phyloP scores from a whole-genome alignment of 2,329 filamentous ascomycete species.

The Clarireedia sp. region DNA sequence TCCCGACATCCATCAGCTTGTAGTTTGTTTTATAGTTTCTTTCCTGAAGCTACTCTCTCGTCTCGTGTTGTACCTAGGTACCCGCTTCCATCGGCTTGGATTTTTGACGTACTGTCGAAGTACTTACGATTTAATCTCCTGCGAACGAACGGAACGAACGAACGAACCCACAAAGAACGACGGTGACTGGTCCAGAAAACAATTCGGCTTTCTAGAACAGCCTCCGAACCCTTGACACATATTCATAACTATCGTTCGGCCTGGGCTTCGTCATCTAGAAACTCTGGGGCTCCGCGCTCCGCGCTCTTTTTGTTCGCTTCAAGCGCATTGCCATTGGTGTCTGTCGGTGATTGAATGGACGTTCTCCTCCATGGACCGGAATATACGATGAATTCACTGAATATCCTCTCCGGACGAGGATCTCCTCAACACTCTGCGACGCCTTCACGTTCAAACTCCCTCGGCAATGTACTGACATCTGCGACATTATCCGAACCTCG shows the following conservation, averaged over 20 bases:
- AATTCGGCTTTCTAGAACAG: neutral
- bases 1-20: neutral
- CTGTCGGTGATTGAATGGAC: neutral
- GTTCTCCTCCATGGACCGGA: constrained; percentile 41
- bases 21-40: constrained; percentile 3
- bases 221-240: neutral
- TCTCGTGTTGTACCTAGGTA: neutral
- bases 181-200: neutral
- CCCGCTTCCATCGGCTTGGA: neutral
- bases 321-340: neutral
- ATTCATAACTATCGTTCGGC: neutral
- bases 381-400: constrained; percentile 88
- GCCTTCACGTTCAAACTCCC: constrained; percentile 53
- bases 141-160: neutral
- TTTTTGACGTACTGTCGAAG: neutral
- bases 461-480: constrained; percentile 34
- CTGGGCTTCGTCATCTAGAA: neutral
- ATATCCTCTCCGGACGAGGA: constrained; percentile 82
- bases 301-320: neutral
- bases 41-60: neutral
- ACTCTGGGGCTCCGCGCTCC: constrained; percentile 7
- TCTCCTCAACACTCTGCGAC: constrained; percentile 50
- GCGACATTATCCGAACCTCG: constrained; percentile 18
- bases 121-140: neutral
- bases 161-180: neutral